Conservation (phyloP, 495 filamentous ascomycete species). For the Sporormia fimetaria region DNA sequence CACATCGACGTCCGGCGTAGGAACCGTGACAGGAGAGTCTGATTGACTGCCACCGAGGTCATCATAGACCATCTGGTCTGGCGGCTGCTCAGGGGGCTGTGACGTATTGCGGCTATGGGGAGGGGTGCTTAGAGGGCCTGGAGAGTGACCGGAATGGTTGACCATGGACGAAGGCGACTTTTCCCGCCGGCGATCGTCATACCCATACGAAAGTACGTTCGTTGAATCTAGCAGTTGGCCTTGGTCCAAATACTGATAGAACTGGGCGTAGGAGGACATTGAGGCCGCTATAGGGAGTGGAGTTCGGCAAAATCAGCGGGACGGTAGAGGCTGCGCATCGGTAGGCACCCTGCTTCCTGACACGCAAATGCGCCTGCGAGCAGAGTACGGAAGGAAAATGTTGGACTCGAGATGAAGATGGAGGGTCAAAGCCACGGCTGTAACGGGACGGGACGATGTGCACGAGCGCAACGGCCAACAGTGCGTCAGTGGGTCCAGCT, state of each 20-base stretch:
- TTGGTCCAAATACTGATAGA: conserved; percentile 4
- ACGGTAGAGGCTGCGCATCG: conserved; percentile 11
- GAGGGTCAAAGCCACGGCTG: too few relatives aligned
- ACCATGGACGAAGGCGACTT: conserved; percentile 17
- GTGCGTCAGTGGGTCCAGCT: too few relatives aligned
- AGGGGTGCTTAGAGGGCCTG: conserved; percentile 19
- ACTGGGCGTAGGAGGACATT: conserved; percentile 11
- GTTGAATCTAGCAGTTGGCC: background rate
- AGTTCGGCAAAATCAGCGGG: conserved; percentile 1
- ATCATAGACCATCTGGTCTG: conserved; percentile 17
- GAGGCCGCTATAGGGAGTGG: conserved; percentile 1
- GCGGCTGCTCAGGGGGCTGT: conserved; percentile 7
- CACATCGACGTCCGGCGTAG: conserved; percentile 18
- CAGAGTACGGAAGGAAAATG: conserved; percentile 9
- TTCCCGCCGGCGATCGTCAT: conserved; percentile 8
- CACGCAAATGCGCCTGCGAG: too few relatives aligned
- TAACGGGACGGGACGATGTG: too few relatives aligned
- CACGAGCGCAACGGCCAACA: too few relatives aligned
- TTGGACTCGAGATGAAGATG: background rate
- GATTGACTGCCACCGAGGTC: conserved; percentile 6
- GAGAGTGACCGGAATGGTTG: conserved; percentile 13
- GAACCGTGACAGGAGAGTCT: conserved; percentile 17
- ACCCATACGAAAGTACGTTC: conserved; percentile 3
- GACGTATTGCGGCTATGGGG: conserved; percentile 14
- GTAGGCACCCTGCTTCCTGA: too few relatives aligned